These are phyloP conservation scores for Phlyctochytrium arcticum DNA, from an alignment of 192 early-diverging fungal genomes.

Conservation along the genomic window DNA sequence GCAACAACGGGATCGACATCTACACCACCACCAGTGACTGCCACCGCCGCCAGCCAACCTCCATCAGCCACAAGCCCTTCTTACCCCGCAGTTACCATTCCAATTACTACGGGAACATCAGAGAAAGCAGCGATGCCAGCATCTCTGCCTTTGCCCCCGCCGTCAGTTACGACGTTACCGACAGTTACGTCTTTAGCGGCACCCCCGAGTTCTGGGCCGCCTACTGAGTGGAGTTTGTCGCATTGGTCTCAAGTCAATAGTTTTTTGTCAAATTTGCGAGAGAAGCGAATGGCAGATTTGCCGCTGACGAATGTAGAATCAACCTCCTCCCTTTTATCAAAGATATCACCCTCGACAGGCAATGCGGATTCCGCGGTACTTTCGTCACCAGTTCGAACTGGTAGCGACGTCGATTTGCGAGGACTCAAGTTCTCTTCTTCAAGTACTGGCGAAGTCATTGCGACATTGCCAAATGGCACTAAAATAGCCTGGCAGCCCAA, in stretches of 20 bases:
- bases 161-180: neutral
- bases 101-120: too few relatives aligned
- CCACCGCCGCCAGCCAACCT: too few relatives aligned
- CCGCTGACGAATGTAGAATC: too few relatives aligned
- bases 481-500: neutral
- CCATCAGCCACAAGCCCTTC: too few relatives aligned
- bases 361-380: neutral
- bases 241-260: constrained; percentile 20
- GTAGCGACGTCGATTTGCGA: neutral
- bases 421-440: too few relatives aligned
- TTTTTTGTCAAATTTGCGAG: constrained; percentile 2
- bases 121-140: neutral
- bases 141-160: neutral
- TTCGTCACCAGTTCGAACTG: neutral
- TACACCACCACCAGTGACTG: too few relatives aligned
- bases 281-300: constrained; percentile 1
- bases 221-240: constrained; percentile 2
- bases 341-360: neutral
- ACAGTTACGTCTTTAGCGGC: neutral
- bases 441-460: neutral
- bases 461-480: neutral
- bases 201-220: constrained; percentile 1
- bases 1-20: too few relatives aligned
- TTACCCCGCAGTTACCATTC: too few relatives aligned
- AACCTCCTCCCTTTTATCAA: neutral